These are phyloP conservation scores for Boletus semigastroideus DNA, from an alignment of 1,284 basidiomycete species.

Conservation along the genomic window DNA sequence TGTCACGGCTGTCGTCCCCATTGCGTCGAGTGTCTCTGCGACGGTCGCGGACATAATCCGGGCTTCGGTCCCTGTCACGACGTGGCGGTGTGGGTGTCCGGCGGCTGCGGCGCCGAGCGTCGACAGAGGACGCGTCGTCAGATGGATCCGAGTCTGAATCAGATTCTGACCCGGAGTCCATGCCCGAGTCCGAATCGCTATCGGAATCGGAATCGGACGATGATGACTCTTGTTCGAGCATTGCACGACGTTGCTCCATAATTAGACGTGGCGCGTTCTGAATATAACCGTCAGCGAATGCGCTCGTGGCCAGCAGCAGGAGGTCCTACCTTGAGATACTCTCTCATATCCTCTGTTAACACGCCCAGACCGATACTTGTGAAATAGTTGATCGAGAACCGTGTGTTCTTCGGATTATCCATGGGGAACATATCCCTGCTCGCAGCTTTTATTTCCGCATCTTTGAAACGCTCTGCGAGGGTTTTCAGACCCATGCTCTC, in stretches of 20 bases:
- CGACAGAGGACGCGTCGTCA: constrained; percentile 38
- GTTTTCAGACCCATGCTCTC: constrained; percentile 89
- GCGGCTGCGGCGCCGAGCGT: constrained; percentile 35
- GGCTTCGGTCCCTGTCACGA: constrained; percentile 19
- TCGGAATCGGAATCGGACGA: constrained; percentile 43
- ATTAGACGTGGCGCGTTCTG: constrained; percentile 90
- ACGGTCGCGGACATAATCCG: constrained; percentile 17
- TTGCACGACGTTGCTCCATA: constrained; percentile 88
- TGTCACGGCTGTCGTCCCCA: constrained; percentile 18
- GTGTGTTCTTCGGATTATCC: constrained; percentile 94
- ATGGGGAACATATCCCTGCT: constrained; percentile 91
- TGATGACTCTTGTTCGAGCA: constrained; percentile 72
- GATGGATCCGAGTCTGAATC: constrained; percentile 42
- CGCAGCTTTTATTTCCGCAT: constrained; percentile 74
- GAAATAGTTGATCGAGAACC: constrained; percentile 98
- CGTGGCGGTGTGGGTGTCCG: constrained; percentile 39
- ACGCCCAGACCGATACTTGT: constrained; percentile 91
- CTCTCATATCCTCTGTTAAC: constrained; percentile 95
- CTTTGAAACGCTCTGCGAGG: constrained; percentile 84
- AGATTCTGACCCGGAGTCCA: constrained; percentile 44
- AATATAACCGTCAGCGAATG: constrained; percentile 4
- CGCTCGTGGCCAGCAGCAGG: neutral
- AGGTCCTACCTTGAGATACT: constrained; percentile 78
- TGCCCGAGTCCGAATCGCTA: constrained; percentile 36
- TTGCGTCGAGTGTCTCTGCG: constrained; percentile 11